Conservation (phyloP, 2,329 filamentous ascomycete species). For the Alternaria brassicae region DNA sequence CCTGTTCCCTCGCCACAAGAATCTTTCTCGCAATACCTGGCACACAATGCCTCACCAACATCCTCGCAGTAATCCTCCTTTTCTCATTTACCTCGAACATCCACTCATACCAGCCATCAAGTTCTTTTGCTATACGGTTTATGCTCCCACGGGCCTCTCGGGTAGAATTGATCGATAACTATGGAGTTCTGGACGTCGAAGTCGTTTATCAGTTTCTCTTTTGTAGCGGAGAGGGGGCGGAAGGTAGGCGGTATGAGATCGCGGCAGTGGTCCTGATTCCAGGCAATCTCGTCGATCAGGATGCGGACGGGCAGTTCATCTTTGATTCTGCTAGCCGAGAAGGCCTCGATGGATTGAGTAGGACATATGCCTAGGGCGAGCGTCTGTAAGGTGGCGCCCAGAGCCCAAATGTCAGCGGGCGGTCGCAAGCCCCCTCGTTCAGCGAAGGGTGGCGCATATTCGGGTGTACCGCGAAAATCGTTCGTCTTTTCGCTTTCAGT, state of each 20-base stretch:
- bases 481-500: background rate
- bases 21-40: slow-evolving; percentile 8
- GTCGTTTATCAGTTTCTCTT: slow-evolving; percentile 2
- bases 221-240: slow-evolving; percentile 24
- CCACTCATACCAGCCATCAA: slow-evolving; percentile 25
- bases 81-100: slow-evolving; percentile 4
- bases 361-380: slow-evolving; percentile 24
- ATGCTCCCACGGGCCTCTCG: background rate
- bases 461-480: slow-evolving; percentile 23
- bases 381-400: slow-evolving; percentile 32
- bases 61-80: slow-evolving; percentile 4
- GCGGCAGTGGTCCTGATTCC: slow-evolving; percentile 4
- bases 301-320: background rate
- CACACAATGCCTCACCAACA: background rate
- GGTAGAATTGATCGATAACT: background rate
- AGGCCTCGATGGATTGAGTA: slow-evolving; percentile 12
- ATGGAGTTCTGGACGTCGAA: slow-evolving; percentile 3
- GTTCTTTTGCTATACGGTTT: slow-evolving; percentile 14
- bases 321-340: background rate
- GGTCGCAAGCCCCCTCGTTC: slow-evolving; percentile 18
- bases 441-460: slow-evolving; percentile 26
- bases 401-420: slow-evolving; percentile 30
- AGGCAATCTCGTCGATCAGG: background rate
- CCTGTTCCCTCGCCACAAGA: background rate
- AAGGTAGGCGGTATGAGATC: slow-evolving; percentile 1